These are phyloP conservation scores for Fonsecaea nubica DNA, from an alignment of 2,329 filamentous ascomycete species.

Conservation along the genomic window DNA sequence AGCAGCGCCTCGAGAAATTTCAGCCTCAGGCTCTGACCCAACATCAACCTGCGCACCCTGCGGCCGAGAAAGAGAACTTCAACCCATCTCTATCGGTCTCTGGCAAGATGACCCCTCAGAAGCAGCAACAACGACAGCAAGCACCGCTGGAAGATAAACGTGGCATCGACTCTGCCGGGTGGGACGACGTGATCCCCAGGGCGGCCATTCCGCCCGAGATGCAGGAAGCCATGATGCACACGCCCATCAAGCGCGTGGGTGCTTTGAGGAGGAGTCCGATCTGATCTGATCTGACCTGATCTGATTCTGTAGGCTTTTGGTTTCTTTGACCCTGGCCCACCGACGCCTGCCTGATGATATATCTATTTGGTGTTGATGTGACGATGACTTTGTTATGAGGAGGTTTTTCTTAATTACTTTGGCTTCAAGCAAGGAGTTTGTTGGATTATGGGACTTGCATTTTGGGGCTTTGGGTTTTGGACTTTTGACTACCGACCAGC, in stretches of 20 bases:
- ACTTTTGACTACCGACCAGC: neutral
- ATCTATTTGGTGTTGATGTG: neutral
- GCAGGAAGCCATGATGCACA: constrained; percentile 39
- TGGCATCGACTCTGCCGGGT: constrained; percentile 1
- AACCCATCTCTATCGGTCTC: constrained; percentile 26
- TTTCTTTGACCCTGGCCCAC: neutral
- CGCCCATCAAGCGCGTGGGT: constrained; percentile 39
- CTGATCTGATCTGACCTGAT: constrained; percentile 14
- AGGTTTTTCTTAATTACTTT: neutral
- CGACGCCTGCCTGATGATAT: no score
- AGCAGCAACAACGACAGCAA: neutral
- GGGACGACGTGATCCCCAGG: constrained; percentile 10
- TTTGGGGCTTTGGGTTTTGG: neutral
- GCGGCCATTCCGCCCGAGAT: constrained; percentile 39
- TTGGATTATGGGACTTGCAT: neutral
- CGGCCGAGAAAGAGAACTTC: constrained; percentile 36
- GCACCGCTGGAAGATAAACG: neutral
- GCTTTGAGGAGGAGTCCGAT: constrained; percentile 40
- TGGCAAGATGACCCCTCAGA: constrained; percentile 10
- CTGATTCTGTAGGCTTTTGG: neutral
- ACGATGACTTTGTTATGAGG: neutral
- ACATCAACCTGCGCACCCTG: constrained; percentile 1
- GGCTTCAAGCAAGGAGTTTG: neutral
- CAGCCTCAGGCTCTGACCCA: constrained; percentile 1
- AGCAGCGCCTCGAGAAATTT: constrained; percentile 34